Base-by-base conservation (phyloP, 2,329 filamentous ascomycete genomes). In the Fusarium annulatum region DNA sequence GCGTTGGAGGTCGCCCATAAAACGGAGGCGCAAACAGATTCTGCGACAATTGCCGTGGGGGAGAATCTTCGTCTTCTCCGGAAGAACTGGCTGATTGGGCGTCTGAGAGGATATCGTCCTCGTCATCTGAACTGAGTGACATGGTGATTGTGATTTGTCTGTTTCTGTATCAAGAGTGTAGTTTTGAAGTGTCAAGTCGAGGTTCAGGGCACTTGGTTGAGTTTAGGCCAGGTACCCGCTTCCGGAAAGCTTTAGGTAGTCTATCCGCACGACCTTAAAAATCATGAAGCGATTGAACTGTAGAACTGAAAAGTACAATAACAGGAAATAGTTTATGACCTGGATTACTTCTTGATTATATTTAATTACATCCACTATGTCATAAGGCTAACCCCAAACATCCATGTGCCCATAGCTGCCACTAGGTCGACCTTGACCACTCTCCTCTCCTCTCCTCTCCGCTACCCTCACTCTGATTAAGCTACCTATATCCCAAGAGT, bases 1-100 rank as follows among this genome's bases (percentile, higher is more conserved):
- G 96, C 5, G 95, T 98, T 0, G 96, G 96, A n/a, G 96, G 96
- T 7, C 96, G 91, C 73, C 97, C 97, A 86, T 99, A 99, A 86
- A 98, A 98, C 21, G 96, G 96, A 33, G 96, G 96, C 56, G 88
- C 88, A 72, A 90, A 90, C 80, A 87, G 86, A 82, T 89, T 88
- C 67, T 86, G 87, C 55, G 85, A 85, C 26, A 85, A 80, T 16
- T 85, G 85, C 21, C 82, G 85, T 16, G 84, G 85, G 8, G 83
- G 83, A 12, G 82, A 81, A 48, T 82, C 81, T 52, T 66, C 56
- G 23, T 59, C 63, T 49, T 82, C 79, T 46, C 77, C 79, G 10
- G 79, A 81, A 3, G 81, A 81, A 64, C 77, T 78, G n/a, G 71
- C 74, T 4, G 78, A 80, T 30, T 80, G 79, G 53, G 77, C 78